These are phyloP conservation scores for Euphorbia tirucalli DNA, from an alignment of 345 rosid species.

Conservation along the genomic window DNA sequence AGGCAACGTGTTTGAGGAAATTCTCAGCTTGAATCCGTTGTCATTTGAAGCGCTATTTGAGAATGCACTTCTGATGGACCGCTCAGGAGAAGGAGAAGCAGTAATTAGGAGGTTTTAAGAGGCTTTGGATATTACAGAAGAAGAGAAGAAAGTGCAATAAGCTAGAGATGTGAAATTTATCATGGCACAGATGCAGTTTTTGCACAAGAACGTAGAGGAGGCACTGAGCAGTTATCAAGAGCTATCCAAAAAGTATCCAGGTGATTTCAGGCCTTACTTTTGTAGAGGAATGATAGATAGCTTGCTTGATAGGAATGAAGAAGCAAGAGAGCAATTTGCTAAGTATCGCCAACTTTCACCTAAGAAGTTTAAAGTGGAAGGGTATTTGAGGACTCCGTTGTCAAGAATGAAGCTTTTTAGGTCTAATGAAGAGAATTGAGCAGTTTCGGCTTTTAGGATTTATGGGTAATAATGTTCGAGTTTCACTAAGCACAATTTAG, in stretches of 20 bases:
- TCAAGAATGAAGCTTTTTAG: constrained; percentile 76
- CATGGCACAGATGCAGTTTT: constrained; percentile 77
- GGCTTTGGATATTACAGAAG: constrained; percentile 61
- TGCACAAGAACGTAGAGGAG: constrained; percentile 81
- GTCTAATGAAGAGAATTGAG: constrained; percentile 49
- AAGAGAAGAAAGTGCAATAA: constrained; percentile 59
- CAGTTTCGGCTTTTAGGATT: constrained; percentile 4
- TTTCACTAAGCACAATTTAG: background rate
- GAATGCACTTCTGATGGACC: constrained; percentile 80
- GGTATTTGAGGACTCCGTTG: constrained; percentile 64
- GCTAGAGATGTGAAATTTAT: constrained; percentile 77
- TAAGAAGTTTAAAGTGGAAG: constrained; percentile 68
- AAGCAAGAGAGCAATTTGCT: constrained; percentile 74
- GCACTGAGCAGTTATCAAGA: constrained; percentile 71
- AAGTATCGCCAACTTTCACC: constrained; percentile 81
- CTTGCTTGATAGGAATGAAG: constrained; percentile 66
- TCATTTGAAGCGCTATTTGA: constrained; percentile 90
- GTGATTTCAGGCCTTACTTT: constrained; percentile 76
- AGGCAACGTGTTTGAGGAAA: constrained; percentile 78
- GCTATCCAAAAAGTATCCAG: constrained; percentile 64
- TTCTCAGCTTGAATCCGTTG: constrained; percentile 63
- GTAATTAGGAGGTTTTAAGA: constrained; percentile 65
- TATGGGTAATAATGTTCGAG: constrained; percentile 17
- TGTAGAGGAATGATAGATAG: constrained; percentile 82
- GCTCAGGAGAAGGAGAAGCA: constrained; percentile 70